These are phyloP conservation scores for Przewalskia tangutica DNA, from an alignment of 257 asterid species.

Conservation along the genomic window DNA sequence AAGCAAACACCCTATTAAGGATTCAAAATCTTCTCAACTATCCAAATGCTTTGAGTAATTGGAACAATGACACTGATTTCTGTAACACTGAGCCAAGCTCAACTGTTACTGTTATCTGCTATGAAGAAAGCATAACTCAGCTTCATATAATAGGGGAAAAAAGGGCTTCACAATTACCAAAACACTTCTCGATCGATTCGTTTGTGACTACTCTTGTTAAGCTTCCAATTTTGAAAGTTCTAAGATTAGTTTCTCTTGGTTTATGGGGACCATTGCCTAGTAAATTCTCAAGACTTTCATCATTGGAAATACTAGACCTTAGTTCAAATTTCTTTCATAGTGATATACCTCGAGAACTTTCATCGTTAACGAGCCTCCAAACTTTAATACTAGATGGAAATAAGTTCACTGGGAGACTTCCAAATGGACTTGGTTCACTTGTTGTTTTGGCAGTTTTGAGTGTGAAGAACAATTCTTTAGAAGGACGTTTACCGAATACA, in stretches of 20 bases:
- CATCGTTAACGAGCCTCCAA: conserved; percentile 47
- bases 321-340: conserved; percentile 68
- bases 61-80: conserved; percentile 45
- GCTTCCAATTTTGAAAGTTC: conserved; percentile 62
- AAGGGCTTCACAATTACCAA: conserved; percentile 26
- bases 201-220: conserved; percentile 40
- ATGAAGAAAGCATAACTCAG: conserved; percentile 60
- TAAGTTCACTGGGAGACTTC: conserved; percentile 49
- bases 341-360: conserved; percentile 32
- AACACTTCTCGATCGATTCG: conserved; percentile 55
- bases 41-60: conserved; percentile 32
- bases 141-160: conserved; percentile 53
- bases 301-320: conserved; percentile 64
- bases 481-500: conserved; percentile 48
- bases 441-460: conserved; percentile 58
- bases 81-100: conserved; percentile 49
- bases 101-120: conserved; percentile 53
- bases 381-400: conserved; percentile 65
- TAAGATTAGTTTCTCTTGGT: conserved; percentile 68
- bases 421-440: conserved; percentile 42
- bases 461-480: conserved; percentile 43
- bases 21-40: conserved; percentile 40
- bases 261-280: conserved; percentile 66
- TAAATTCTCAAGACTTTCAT: conserved; percentile 33
- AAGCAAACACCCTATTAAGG: conserved; percentile 37